Evolutionary conservation across 768 basidiomycete species (phyloP), one percentile per base, ranked within the genome.

Genomic region (Lactarius hengduanensis): DNA sequence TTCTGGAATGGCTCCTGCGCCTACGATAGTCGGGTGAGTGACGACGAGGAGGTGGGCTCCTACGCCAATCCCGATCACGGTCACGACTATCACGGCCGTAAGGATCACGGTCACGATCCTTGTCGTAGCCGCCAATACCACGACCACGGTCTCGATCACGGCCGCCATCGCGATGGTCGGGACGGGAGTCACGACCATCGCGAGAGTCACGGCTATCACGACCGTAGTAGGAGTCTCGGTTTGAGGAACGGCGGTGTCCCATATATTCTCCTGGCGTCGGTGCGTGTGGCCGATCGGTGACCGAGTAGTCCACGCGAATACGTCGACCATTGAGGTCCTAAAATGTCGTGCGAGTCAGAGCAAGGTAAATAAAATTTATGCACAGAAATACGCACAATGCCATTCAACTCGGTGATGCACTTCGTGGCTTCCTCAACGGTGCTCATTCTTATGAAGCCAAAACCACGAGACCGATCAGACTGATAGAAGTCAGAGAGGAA

Each of bases 221-320:
- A 59, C 68, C 57, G 9, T 73, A 72, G 69, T 77, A 75, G 63
- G 80, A 72, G 60, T 82, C 81, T 22, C 80, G 77, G 59, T 79
- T 73, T 47, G 77, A 80, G 38, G 82, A 79, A 62, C 91, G 89
- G 58, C 91, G 86, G 71, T 92, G 90, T 15, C 96, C 94, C 92
- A 96, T 96, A 77, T 98, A 99, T 79, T 97, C 93, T 67, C 96
- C 96, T 4, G 96, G 96, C 11, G 96, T 99, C 10, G 97, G 94
- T 16, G 91, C 89, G 77, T 99, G 96, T 30, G 96, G 93, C 56
- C 92, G 86, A 68, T 91, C 88, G 11, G 96, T 99, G 58, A 96
- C 91, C 0, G 94, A 97, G 75, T 91, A 99, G 75, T 98, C 96
- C 41, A 99, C 97, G 64, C 96, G 92, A 72, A 99, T 96, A 62